Base-by-base conservation (phyloP, 495 filamentous ascomycete species). In the Parachaetomium inaequale region DNA sequence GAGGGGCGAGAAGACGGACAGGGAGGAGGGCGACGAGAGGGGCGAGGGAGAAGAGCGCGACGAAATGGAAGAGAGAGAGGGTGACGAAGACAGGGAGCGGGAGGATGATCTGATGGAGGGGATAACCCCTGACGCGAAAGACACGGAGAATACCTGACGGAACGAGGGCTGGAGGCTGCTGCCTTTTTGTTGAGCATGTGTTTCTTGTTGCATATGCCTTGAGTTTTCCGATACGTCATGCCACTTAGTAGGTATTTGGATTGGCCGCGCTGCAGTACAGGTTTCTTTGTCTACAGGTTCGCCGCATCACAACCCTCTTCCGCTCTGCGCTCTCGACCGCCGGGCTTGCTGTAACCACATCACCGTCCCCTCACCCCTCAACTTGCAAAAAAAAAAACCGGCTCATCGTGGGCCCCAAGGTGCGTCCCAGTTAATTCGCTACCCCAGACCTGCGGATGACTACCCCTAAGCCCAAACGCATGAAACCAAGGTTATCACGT, bases 41-140 rank as follows among this genome's bases (percentile, higher is more conserved):
- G 66, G 59, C 12, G 62, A 71, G 25, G 63, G 56, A 21, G 68
- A 72, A 34, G 68, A 65, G 21, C 69, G 69, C 19, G 69, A 62
- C 32, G 73, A 76, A 23, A 64, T 63, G 29, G 72, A 74, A 25
- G 62, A 67, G 19, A 68, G 61, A 50, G 74, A 70, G 55, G 69
- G 63, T 19, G 63, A 59, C n/a, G 56, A 29, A 2, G 29, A 63
- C 56, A 51, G 23, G 55, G 55, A 59, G 19, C 38, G 26, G 29
- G 55, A 63, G n/a, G 23, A 34, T 6, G 61, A 62, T 7, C 15
- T 56, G 26, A 58, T 63, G 54, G 55, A 60, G 43, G 57, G 49
- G 19, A 47, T 38, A 51, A 47, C 58, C 3, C 58, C 63, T 15
- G 63, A 61, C 8, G 17, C 12, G 1, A 60, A 40, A 5, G 58